Evolutionary conservation across 148 eudicot genomes (phyloP).

Genomic region (Fallopia convolvulus): DNA sequence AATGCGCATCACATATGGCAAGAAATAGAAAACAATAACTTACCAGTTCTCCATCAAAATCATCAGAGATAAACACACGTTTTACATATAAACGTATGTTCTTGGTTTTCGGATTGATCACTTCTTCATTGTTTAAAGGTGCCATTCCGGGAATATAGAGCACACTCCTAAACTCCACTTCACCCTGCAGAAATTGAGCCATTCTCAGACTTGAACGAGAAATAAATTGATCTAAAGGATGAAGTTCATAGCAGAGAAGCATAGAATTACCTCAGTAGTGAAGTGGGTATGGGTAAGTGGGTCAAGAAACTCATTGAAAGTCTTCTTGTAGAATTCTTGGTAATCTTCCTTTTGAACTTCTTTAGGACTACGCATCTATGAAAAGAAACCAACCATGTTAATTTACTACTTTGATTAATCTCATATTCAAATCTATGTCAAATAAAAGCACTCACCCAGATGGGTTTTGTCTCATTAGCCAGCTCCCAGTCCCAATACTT

Average conservation of each 20-base stretch:
- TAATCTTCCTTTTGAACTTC: slow-evolving; percentile 87
- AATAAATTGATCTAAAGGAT: neutral
- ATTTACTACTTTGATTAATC: neutral
- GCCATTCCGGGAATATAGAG: slow-evolving; percentile 92
- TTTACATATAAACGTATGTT: slow-evolving; percentile 87
- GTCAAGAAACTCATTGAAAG: slow-evolving; percentile 92
- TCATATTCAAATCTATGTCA: neutral
- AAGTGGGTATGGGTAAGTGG: slow-evolving; percentile 86
- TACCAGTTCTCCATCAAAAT: slow-evolving; percentile 99
- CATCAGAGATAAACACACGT: slow-evolving; percentile 94
- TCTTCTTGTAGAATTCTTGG: slow-evolving; percentile 82
- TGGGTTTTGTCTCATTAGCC: slow-evolving; percentile 91
- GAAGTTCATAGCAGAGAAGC: neutral
- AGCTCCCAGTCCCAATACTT: slow-evolving; percentile 99
- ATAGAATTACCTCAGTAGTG: slow-evolving; percentile 73
- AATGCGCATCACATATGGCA: neutral
- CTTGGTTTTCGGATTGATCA: slow-evolving; percentile 66
- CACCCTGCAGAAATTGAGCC: slow-evolving; percentile 55
- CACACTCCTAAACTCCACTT: slow-evolving; percentile 94
- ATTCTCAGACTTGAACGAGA: neutral
- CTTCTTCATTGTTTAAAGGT: slow-evolving; percentile 74
- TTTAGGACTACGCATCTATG: slow-evolving; percentile 85
- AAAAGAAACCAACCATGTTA: neutral
- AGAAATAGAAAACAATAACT: slow-evolving; percentile 17
- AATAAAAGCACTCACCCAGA: slow-evolving; percentile 58